Conservation (phyloP, 306 rosid species). For the Casuarina equisetifolia region DNA sequence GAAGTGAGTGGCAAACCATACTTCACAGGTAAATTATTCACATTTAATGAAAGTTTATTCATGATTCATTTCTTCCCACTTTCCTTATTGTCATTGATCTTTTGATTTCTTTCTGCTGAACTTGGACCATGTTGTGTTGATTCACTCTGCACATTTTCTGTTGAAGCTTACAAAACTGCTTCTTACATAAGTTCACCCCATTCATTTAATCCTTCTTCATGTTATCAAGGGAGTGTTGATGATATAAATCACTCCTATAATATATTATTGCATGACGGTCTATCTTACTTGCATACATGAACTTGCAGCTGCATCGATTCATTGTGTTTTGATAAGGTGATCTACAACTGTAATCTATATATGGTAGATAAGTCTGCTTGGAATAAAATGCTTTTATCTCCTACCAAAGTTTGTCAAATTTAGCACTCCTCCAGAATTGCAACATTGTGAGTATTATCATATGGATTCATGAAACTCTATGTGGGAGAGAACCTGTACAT, state of each 20-base stretch:
- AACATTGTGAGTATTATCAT: neutral
- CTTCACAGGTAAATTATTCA: conserved; percentile 64
- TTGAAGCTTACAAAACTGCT: neutral
- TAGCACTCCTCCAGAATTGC: too few relatives aligned
- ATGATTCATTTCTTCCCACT: conserved; percentile 18
- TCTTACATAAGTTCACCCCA: neutral
- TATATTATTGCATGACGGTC: neutral
- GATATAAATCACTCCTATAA: neutral
- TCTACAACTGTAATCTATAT: neutral
- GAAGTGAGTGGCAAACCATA: conserved; percentile 70
- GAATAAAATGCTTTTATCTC: neutral
- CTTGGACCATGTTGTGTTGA: conserved; percentile 9
- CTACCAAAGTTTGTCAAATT: too few relatives aligned
- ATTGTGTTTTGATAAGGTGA: neutral
- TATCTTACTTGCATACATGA: neutral
- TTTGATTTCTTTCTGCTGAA: conserved; percentile 8
- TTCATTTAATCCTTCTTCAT: neutral
- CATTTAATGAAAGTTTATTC: conserved; percentile 1
- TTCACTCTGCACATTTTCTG: conserved; percentile 1
- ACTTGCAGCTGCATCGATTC: neutral
- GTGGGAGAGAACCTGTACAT: neutral
- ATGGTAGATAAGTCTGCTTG: neutral
- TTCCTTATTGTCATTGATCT: conserved; percentile 16
- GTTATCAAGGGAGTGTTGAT: neutral
- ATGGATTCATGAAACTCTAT: neutral